Base-by-base conservation (phyloP, 306 rosid species). In the Cucumis melo region DNA sequence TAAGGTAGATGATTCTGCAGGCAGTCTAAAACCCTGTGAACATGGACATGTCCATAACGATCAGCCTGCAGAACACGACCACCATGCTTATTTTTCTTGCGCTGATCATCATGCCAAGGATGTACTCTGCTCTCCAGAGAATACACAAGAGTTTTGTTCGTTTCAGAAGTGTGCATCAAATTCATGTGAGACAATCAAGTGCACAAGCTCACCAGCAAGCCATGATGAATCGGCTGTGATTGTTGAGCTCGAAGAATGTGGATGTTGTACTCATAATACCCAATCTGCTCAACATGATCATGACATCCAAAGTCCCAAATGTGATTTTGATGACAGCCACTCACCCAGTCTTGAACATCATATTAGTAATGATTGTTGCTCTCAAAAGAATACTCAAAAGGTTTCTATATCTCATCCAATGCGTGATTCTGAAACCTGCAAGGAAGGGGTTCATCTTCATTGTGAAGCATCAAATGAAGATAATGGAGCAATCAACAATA, bases 171-270 rank as follows among this genome's bases (percentile, higher is more conserved):
- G 63, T 51, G 80, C 74, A 17, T 63, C 79, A 54, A 77, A n/a
- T 57, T 77, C 65, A 20, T 41, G 39, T 23, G 70, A 58, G 56
- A 8, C 59, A 71, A 71, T 48, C 76, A 15, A 42, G 56, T 70
- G 75, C 55, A 75, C 72, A 29, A 79, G 14, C 66, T 42, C 78
- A 27, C 6, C 15, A 6, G 50, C 64, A 15, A 74, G 50, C 20
- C 77, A 68, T 17, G 83, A 53, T 44, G 65, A 60, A 65, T 84
- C 85, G 62, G 77, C 24, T 48, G 88, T 72, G 75, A 77, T 79
- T 6, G 71, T 44, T 14, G 55, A 61, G 51, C 67, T 41, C 54
- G 84, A 81, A 54, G 86, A 54, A 11, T 36, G 66, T 15, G 65
- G 38, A 38, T 58, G 51, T 14, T 44, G 41, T 15, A 39, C 57